Base-by-base conservation (phyloP, 1,284 basidiomycete genomes). In the Ganoderma meredithae region DNA sequence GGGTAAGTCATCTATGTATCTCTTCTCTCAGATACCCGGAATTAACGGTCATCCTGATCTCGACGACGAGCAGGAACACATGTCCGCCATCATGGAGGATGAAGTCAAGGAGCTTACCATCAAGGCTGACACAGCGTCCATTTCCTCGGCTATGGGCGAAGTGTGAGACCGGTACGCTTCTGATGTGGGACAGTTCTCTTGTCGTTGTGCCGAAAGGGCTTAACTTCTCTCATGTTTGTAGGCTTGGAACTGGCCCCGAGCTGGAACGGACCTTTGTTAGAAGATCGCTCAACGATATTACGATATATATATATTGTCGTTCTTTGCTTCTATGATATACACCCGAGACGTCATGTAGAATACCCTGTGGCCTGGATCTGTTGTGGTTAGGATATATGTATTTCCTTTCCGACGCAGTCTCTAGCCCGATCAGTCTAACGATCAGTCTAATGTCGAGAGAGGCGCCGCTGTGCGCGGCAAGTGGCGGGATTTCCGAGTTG, bases 41-140 rank as follows among this genome's bases (percentile, higher is more conserved):
- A 52, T 52, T 52, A 13, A 52, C 47, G 10, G 12, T 52, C 22
- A n/a, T 40, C 19, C 39, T 12, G 39, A 8, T n/a, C 9, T 58
- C 33, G 39, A n/a, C 33, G 22, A 59, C 58, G 25, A 64, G 40
- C 47, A 65, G 47, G 44, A 65, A 12, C 39, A 17, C n/a, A 62
- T 67, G 66, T 60, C 63, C 13, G 61, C 17, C n/a, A 65, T 67
- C 22, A 31, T 1, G 27, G 65, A 63, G 44, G 31, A 33, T 40
- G 67, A 65, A 17, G 25, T 9, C 47, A 67, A 62, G 63, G 44
- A 62, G 13, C 17, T 31, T 2, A 56, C 60, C 31, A 65, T 63
- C 56, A 64, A 64, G 36, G 70, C 69, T 43, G 67, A 71, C 63
- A 61, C 27, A 9, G 56, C 43, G 60, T 71, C 65, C 7, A 59